Conservation (phyloP, 2,329 filamentous ascomycete species). For the Fusarium chaquense region DNA sequence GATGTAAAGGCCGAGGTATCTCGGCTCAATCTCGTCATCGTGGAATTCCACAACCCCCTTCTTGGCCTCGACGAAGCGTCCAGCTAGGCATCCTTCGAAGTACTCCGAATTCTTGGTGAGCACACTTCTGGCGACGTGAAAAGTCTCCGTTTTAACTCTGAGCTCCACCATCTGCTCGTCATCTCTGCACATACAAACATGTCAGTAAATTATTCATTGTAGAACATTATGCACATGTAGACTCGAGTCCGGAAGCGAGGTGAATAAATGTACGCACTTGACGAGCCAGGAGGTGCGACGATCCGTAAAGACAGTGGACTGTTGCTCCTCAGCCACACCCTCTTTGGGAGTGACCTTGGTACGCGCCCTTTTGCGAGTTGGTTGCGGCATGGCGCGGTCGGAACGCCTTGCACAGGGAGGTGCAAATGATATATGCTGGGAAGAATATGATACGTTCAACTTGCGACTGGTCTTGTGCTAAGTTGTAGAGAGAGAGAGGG, state of each 20-base stretch:
- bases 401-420: background rate
- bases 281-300: conserved; percentile 52
- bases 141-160: conserved; percentile 47
- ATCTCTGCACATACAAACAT: conserved; percentile 36
- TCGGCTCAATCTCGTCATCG: conserved; percentile 49
- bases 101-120: conserved; percentile 53
- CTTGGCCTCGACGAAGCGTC: conserved; percentile 47
- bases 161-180: conserved; percentile 50
- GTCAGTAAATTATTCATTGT: conserved; percentile 1
- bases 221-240: background rate
- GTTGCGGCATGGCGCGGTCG: conserved; percentile 21
- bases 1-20: conserved; percentile 52
- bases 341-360: conserved; percentile 24
- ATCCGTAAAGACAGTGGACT: conserved; percentile 47
- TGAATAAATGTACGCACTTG: conserved; percentile 45
- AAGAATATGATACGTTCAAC: background rate
- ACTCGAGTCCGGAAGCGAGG: background rate
- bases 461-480: background rate
- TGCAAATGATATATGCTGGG: background rate
- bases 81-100: conserved; percentile 48
- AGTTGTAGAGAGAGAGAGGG: background rate
- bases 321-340: conserved; percentile 37
- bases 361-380: conserved; percentile 39
- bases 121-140: conserved; percentile 49
- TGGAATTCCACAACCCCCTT: conserved; percentile 47